A percentile compares a stretch with the other conserved stretches of the same genome.
Evolutionary conservation across 2,329 filamentous ascomycete species (phyloP).

Genomic region (Epichloe glyceriae): DNA sequence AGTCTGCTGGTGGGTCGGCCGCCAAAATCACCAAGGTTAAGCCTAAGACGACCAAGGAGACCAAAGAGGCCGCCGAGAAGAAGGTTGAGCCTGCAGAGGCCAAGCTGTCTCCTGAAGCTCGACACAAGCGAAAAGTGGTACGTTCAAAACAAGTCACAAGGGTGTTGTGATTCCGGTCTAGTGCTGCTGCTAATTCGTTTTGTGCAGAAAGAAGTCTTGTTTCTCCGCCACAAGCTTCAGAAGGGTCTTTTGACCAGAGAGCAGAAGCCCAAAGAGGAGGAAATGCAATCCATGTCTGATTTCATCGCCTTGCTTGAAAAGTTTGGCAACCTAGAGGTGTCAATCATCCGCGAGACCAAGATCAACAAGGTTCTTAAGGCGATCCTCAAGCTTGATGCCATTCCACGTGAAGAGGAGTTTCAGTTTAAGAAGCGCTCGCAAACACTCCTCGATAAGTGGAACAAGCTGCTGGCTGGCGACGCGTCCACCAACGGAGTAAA

Average conservation of each 20-base stretch:
- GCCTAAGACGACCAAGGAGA: conserved; percentile 46
- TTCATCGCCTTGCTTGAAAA: conserved; percentile 71
- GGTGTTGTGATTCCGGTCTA: conserved; percentile 18
- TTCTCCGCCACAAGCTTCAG: conserved; percentile 86
- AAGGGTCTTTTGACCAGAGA: conserved; percentile 84
- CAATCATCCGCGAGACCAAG: conserved; percentile 83
- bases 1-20: conserved; percentile 42
- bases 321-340: conserved; percentile 67
- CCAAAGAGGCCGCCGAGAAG: conserved; percentile 43
- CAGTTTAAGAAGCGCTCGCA: conserved; percentile 78
- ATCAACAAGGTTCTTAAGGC: conserved; percentile 98
- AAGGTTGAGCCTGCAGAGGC: conserved; percentile 44
- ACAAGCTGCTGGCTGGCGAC: conserved; percentile 59
- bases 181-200: background rate
- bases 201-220: conserved; percentile 63
- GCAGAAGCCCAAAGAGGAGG: conserved; percentile 70
- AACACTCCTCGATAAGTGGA: conserved; percentile 77
- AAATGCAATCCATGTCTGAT: conserved; percentile 68
- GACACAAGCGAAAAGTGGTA: conserved; percentile 46
- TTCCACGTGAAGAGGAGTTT: conserved; percentile 81
- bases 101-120: conserved; percentile 45
- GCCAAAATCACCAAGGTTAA: conserved; percentile 42
- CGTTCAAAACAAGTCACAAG: conserved; percentile 9
- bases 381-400: conserved; percentile 74
- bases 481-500: conserved; percentile 35